A percentile compares a stretch with the other conserved stretches of the same genome.
phyloP scores from a whole-genome alignment of 1,284 basidiomycete genomes.

The Albatrellus sp. region DNA sequence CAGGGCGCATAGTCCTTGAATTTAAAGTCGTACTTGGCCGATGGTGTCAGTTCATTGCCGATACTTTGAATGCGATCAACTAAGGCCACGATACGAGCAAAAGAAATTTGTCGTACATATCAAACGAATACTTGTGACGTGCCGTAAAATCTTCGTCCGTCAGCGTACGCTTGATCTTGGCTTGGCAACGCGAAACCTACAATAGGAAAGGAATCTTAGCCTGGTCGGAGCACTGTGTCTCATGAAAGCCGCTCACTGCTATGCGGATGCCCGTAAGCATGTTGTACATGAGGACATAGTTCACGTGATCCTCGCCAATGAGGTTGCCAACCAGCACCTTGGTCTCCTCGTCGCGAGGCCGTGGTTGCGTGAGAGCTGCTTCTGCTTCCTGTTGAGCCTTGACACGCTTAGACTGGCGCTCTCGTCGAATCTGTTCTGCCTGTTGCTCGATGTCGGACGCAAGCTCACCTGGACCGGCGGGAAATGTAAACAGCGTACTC shows the following conservation, averaged over 20 bases:
- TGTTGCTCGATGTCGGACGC: constrained; percentile 69
- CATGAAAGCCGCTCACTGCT: constrained; percentile 44
- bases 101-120: constrained; percentile 55
- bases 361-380: constrained; percentile 1
- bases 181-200: constrained; percentile 90
- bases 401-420: constrained; percentile 59
- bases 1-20: constrained; percentile 99
- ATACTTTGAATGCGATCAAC: constrained; percentile 36
- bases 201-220: neutral
- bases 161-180: constrained; percentile 80
- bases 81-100: neutral
- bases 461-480: constrained; percentile 16
- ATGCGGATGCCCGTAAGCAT: constrained; percentile 98
- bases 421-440: constrained; percentile 71
- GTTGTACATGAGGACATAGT: constrained; percentile 99
- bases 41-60: constrained; percentile 95
- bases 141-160: constrained; percentile 84
- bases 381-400: constrained; percentile 43
- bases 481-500: constrained; percentile 10
- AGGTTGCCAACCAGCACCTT: constrained; percentile 74
- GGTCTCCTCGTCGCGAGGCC: constrained; percentile 24
- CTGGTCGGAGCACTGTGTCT: too few relatives aligned
- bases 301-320: constrained; percentile 94
- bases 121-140: constrained; percentile 93
- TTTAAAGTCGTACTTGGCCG: constrained; percentile 95